Percentiles rank a stretch among this genome's conserved stretches.
These are phyloP conservation scores for Vigna angularis DNA, from an alignment of 306 rosid genomes.

Conservation along the genomic window DNA sequence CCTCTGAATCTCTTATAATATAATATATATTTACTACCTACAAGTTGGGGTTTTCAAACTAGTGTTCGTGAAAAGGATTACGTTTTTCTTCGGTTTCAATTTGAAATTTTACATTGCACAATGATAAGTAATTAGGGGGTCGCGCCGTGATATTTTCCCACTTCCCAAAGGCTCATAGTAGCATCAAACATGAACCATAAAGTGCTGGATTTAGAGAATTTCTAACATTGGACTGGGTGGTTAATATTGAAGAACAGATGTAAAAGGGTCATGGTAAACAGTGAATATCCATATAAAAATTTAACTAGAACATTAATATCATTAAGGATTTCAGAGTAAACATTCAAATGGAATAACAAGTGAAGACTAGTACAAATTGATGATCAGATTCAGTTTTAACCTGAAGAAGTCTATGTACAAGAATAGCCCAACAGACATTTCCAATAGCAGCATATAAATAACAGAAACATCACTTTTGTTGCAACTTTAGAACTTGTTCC, in stretches of 20 bases:
- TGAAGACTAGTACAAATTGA: conserved; percentile 36
- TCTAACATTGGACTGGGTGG: not conserved
- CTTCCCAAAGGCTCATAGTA: not conserved
- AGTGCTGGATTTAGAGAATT: not conserved
- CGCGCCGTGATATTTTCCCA: not conserved
- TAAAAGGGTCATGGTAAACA: not conserved
- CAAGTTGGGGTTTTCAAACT: too few relatives aligned
- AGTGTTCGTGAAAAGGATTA: too few relatives aligned
- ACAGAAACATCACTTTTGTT: conserved; percentile 23
- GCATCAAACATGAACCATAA: not conserved
- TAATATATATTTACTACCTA: too few relatives aligned
- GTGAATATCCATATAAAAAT: not conserved
- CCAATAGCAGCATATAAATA: conserved; percentile 9
- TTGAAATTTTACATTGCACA: not conserved
- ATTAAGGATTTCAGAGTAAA: conserved; percentile 25
- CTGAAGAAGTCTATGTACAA: conserved; percentile 43
- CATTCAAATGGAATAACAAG: conserved; percentile 42
- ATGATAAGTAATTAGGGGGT: not conserved
- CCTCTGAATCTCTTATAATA: too few relatives aligned
- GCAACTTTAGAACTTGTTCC: conserved; percentile 10
- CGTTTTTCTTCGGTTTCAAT: too few relatives aligned
- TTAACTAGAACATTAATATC: conserved; percentile 20
- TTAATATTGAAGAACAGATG: conserved; percentile 25
- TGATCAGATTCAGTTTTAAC: conserved; percentile 35
- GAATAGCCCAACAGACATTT: conserved; percentile 24